Percentiles rank a stretch among this genome's conserved stretches.
Evolutionary conservation across 23 red algal genomes (phyloP).

Genomic region (Agarophyton chilense): DNA sequence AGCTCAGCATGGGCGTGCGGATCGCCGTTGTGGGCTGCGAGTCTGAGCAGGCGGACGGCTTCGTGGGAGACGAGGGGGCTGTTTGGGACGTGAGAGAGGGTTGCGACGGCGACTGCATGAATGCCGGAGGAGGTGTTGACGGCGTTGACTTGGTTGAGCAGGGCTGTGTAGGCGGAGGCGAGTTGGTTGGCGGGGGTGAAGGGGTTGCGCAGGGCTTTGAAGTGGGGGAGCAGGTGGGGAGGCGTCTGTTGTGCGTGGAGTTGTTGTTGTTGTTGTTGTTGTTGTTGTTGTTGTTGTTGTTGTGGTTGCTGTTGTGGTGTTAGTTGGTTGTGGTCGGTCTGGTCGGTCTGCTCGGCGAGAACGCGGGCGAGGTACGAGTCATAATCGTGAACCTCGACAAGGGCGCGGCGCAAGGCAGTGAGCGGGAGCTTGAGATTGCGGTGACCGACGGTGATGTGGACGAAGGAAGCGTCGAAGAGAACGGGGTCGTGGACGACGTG

Average conservation of each 20-base stretch:
- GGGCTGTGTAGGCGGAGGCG: neutral
- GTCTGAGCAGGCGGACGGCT: neutral
- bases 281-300: neutral
- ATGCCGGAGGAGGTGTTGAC: neutral
- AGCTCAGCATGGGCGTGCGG: constrained; percentile 80
- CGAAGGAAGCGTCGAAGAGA: constrained; percentile 20
- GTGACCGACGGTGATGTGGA: constrained; percentile 36
- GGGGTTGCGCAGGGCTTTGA: neutral
- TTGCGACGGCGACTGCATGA: constrained; percentile 19
- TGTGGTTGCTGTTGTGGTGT: neutral
- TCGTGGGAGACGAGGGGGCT: neutral
- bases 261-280: neutral
- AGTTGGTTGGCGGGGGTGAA: neutral
- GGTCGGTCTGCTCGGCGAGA: neutral
- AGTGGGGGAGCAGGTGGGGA: neutral
- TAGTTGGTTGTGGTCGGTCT: neutral
- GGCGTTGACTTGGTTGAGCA: neutral
- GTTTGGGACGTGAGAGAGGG: constrained; percentile 4
- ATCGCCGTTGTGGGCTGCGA: constrained; percentile 42
- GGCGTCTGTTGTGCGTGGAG: neutral
- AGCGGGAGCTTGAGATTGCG: constrained; percentile 28
- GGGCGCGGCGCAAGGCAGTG: neutral
- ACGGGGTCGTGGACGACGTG: neutral
- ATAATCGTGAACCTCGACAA: constrained; percentile 25
- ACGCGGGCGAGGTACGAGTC: neutral